Percentiles rank a stretch among this genome's conserved stretches.
These are phyloP conservation scores for Zelopaecilomyces penicillatus DNA, from an alignment of 2,329 filamentous ascomycete genomes.

Conservation along the genomic window DNA sequence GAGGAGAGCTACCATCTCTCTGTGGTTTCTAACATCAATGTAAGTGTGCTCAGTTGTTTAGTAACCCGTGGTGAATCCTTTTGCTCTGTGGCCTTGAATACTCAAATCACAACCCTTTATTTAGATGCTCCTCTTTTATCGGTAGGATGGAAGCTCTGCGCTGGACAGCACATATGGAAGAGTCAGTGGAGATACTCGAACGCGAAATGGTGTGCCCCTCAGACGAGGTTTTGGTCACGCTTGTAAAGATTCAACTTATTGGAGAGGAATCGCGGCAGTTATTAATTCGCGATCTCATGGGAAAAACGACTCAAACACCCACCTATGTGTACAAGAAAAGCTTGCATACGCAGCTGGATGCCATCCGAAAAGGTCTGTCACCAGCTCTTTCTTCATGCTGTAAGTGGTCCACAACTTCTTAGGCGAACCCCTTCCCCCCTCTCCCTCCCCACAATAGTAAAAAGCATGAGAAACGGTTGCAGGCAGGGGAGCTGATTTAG, in stretches of 20 bases:
- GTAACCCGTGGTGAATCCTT: too few species aligned
- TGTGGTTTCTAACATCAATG: slow-evolving; percentile 34
- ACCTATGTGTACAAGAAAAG: slow-evolving; percentile 25
- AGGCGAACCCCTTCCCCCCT: too few species aligned
- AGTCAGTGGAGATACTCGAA: slow-evolving; percentile 40
- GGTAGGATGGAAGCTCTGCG: slow-evolving; percentile 41
- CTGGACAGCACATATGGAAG: slow-evolving; percentile 53
- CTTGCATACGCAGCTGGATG: slow-evolving; percentile 20
- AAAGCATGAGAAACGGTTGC: too few species aligned
- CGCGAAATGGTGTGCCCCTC: slow-evolving; percentile 36
- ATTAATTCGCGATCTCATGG: slow-evolving; percentile 21
- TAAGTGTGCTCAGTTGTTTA: slow-evolving; percentile 12
- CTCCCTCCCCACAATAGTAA: slow-evolving; percentile 6
- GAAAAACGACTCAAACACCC: slow-evolving; percentile 18
- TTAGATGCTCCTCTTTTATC: slow-evolving; percentile 30
- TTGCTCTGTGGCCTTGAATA: background rate
- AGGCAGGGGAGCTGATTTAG: too few species aligned
- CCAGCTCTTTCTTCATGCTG: slow-evolving; percentile 17
- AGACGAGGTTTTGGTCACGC: slow-evolving; percentile 37
- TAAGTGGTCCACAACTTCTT: slow-evolving; percentile 12
- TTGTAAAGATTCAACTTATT: slow-evolving; percentile 31
- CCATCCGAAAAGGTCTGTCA: slow-evolving; percentile 17
- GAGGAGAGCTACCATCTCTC: slow-evolving; percentile 38
- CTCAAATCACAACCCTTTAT: background rate
- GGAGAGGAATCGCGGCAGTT: slow-evolving; percentile 29